phyloP scores from a whole-genome alignment of 768 basidiomycete species.

The Termitomyces bulborhizus region DNA sequence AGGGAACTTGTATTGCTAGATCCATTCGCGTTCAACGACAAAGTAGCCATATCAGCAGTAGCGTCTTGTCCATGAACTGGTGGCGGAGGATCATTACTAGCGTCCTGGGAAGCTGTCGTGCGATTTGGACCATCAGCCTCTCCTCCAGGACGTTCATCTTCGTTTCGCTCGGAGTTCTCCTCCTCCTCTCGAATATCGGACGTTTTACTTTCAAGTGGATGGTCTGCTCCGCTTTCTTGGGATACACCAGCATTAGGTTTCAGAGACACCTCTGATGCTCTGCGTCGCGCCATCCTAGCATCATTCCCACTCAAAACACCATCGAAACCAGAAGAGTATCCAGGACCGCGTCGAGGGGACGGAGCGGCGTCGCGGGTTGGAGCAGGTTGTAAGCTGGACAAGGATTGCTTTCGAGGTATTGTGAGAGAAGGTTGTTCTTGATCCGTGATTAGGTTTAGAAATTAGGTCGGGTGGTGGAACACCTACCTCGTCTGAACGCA shows the following conservation, averaged over 20 bases:
- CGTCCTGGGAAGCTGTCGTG: neutral
- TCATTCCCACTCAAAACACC: slow-evolving; percentile 66
- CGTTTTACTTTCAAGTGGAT: slow-evolving; percentile 33
- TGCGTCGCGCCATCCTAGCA: slow-evolving; percentile 61
- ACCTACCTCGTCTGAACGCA: slow-evolving; percentile 55
- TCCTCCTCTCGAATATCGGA: slow-evolving; percentile 58
- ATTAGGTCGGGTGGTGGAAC: slow-evolving; percentile 1
- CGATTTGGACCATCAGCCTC: neutral
- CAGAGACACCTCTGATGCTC: slow-evolving; percentile 48
- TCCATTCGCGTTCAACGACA: slow-evolving; percentile 12
- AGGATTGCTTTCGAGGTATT: slow-evolving; percentile 62
- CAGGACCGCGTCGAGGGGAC: slow-evolving; percentile 63
- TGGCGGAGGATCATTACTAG: neutral
- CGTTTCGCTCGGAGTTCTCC: slow-evolving; percentile 23
- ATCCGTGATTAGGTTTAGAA: slow-evolving; percentile 14
- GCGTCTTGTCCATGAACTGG: neutral
- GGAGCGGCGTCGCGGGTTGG: slow-evolving; percentile 57
- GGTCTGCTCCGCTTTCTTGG: slow-evolving; percentile 33
- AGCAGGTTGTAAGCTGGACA: slow-evolving; percentile 51
- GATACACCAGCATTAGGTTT: slow-evolving; percentile 32
- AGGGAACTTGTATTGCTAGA: slow-evolving; percentile 13
- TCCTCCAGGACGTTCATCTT: slow-evolving; percentile 1
- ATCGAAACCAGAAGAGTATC: slow-evolving; percentile 59
- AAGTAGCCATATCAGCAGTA: slow-evolving; percentile 9
- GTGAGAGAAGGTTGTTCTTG: slow-evolving; percentile 54